Evolutionary conservation across 2,329 filamentous ascomycete genomes (phyloP).

Genomic region (Raffaelea deltoideospora): DNA sequence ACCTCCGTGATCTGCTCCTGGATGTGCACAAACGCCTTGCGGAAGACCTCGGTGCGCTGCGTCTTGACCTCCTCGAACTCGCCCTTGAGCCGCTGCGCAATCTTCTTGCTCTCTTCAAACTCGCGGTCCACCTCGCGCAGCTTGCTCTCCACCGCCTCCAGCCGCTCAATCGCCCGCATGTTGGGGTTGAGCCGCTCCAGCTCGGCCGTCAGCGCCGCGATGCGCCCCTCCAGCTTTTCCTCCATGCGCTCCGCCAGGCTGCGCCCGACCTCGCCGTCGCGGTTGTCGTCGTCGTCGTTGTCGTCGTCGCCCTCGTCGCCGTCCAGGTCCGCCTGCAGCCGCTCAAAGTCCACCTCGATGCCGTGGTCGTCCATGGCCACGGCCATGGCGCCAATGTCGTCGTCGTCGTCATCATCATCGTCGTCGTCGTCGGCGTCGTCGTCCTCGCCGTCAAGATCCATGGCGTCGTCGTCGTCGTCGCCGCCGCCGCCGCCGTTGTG

Average conservation of each 20-base stretch:
- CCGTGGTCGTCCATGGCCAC: slow-evolving; percentile 75
- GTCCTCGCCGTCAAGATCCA: slow-evolving; percentile 94
- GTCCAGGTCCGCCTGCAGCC: slow-evolving; percentile 53
- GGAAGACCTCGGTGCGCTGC: slow-evolving; percentile 79
- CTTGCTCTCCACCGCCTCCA: slow-evolving; percentile 71
- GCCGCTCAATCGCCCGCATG: slow-evolving; percentile 84
- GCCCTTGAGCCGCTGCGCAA: slow-evolving; percentile 35
- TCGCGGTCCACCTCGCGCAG: slow-evolving; percentile 76
- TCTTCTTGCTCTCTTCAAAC: slow-evolving; percentile 68
- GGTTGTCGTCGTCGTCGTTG: neutral
- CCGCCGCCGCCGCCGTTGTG: too few species aligned
- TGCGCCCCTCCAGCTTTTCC: slow-evolving; percentile 61
- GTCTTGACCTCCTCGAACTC: slow-evolving; percentile 66
- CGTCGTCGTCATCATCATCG: slow-evolving; percentile 26
- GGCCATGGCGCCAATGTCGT: slow-evolving; percentile 43
- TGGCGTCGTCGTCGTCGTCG: slow-evolving; percentile 65
- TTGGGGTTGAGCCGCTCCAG: slow-evolving; percentile 94
- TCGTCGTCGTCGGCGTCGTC: slow-evolving; percentile 53
- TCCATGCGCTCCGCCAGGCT: slow-evolving; percentile 61
- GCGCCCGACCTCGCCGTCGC: too few species aligned
- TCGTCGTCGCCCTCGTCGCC: slow-evolving; percentile 22
- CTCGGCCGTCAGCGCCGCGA: slow-evolving; percentile 57
- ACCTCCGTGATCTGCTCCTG: slow-evolving; percentile 86
- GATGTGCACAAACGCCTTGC: slow-evolving; percentile 89
- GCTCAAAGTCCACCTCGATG: slow-evolving; percentile 75